Percentiles rank a stretch among this genome's conserved stretches.
phyloP scores from a whole-genome alignment of 2,329 filamentous ascomycete genomes.

The Diaporthe capsici region DNA sequence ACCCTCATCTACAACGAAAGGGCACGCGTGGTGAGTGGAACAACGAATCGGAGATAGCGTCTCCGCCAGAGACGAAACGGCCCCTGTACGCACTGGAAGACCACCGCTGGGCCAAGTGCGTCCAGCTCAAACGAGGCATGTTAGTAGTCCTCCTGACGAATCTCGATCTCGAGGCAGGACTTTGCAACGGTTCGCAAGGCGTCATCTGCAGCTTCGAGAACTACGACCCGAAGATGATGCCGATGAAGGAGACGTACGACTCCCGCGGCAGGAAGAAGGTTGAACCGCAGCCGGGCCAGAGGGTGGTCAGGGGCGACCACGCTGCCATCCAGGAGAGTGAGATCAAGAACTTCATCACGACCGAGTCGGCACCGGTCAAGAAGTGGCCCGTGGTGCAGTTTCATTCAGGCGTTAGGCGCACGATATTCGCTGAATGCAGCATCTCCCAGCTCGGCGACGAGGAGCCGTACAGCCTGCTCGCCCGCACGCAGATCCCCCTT shows the following conservation, averaged over 20 bases:
- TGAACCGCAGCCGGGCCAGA: conserved; percentile 36
- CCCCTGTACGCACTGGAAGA: conserved; percentile 55
- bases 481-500: conserved; percentile 73
- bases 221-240: conserved; percentile 48
- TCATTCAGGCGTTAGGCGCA: conserved; percentile 58
- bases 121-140: conserved; percentile 65
- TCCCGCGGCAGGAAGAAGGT: conserved; percentile 1
- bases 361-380: conserved; percentile 47
- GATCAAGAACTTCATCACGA: conserved; percentile 56
- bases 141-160: conserved; percentile 67
- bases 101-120: conserved; percentile 59
- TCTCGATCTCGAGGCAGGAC: conserved; percentile 55
- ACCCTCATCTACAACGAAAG: conserved; percentile 49
- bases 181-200: conserved; percentile 65
- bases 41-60: neutral
- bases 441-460: conserved; percentile 61
- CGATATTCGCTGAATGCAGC: conserved; percentile 66
- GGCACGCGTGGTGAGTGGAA: conserved; percentile 40
- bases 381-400: conserved; percentile 69
- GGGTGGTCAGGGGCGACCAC: conserved; percentile 53
- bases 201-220: conserved; percentile 60
- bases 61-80: conserved; percentile 44
- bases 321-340: conserved; percentile 53
- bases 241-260: conserved; percentile 35
- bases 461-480: conserved; percentile 61